These are phyloP conservation scores for Lachnellula hyalina DNA, from an alignment of 2,329 filamentous ascomycete species.

Conservation along the genomic window DNA sequence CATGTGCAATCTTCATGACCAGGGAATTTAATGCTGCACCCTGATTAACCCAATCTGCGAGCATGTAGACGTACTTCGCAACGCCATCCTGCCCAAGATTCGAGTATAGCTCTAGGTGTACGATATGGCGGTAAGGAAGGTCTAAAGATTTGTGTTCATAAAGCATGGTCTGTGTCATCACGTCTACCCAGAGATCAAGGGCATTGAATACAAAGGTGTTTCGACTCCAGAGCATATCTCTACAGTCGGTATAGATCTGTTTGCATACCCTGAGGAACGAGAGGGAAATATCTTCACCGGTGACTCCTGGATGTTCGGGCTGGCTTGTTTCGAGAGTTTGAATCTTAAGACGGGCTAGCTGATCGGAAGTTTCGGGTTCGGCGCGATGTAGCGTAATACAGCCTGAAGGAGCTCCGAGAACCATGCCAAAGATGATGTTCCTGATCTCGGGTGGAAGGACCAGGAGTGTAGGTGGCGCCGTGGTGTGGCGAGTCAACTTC, in stretches of 20 bases:
- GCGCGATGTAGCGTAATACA: background rate
- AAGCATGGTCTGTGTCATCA: background rate
- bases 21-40: too few species aligned
- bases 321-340: background rate
- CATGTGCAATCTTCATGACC: too few species aligned
- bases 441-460: background rate
- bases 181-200: background rate
- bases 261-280: background rate
- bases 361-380: background rate
- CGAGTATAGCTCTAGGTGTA: background rate
- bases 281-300: background rate
- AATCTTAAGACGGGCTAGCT: background rate
- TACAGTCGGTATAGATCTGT: background rate
- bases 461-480: background rate
- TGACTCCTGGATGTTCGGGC: background rate
- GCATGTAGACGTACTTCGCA: too few species aligned
- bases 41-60: too few species aligned
- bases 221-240: background rate
- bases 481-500: background rate
- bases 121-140: background rate
- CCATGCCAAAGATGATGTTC: background rate
- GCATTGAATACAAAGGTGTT: background rate
- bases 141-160: background rate
- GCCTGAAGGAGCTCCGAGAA: background rate
- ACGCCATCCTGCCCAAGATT: background rate